Conservation (phyloP, 768 basidiomycete species). For the Naganishia vishniacii region DNA sequence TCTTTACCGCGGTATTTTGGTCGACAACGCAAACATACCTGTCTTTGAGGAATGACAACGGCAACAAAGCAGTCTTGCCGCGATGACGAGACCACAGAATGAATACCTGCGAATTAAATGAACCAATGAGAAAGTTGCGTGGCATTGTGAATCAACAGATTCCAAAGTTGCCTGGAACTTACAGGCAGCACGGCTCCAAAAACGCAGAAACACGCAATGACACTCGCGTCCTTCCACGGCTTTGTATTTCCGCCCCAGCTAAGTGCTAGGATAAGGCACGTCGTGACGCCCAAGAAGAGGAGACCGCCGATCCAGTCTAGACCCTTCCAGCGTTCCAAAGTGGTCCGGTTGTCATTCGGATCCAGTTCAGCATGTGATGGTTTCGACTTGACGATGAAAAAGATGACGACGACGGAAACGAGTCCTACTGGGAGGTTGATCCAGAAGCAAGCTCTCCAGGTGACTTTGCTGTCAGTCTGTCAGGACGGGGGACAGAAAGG, state of each 20-base stretch:
- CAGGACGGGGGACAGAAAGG: background rate
- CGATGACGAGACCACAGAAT: constrained; percentile 48
- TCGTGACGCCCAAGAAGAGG: constrained; percentile 39
- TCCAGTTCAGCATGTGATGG: constrained; percentile 40
- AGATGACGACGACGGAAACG: constrained; percentile 35
- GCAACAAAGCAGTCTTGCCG: constrained; percentile 50
- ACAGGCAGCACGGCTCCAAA: constrained; percentile 29
- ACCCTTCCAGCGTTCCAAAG: constrained; percentile 33
- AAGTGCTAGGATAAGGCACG: constrained; percentile 39
- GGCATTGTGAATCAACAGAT: background rate
- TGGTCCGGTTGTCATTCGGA: constrained; percentile 38
- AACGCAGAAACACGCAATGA: constrained; percentile 47
- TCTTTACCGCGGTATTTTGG: background rate
- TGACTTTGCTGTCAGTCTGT: constrained; percentile 35
- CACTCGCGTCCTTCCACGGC: constrained; percentile 53
- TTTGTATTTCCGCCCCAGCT: constrained; percentile 46
- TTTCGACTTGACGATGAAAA: constrained; percentile 34
- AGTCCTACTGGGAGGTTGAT: constrained; percentile 48
- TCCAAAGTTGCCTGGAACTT: constrained; percentile 39
- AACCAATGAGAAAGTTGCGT: background rate
- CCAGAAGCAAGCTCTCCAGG: constrained; percentile 54
- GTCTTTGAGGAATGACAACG: constrained; percentile 46
- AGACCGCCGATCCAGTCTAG: constrained; percentile 40
- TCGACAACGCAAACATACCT: constrained; percentile 15
- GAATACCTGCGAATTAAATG: constrained; percentile 39